Evolutionary conservation across 257 asterid species (phyloP).

Genomic region (Rehmannia glutinosa): DNA sequence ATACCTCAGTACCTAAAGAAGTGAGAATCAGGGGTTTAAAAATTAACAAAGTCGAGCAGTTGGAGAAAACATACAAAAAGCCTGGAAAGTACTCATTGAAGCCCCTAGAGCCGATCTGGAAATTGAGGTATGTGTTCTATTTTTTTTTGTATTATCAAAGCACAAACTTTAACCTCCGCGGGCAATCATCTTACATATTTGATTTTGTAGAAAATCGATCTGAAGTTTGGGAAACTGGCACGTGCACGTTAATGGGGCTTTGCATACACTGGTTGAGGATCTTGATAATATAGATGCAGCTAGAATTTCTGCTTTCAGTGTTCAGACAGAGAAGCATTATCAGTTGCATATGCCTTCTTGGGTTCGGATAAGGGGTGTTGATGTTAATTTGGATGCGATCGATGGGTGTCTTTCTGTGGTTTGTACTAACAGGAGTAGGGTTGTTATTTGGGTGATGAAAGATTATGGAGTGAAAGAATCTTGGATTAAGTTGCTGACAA

Average conservation of each 20-base stretch:
- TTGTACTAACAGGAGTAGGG: constrained; percentile 4
- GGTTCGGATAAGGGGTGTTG: neutral
- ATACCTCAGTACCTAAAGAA: no score
- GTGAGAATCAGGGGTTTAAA: no score
- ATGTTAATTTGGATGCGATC: constrained; percentile 31
- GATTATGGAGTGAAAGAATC: constrained; percentile 44
- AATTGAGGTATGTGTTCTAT: no score
- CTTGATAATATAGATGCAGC: neutral
- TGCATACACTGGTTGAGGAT: neutral
- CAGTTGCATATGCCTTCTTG: neutral
- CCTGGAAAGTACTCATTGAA: no score
- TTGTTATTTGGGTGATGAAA: constrained; percentile 55
- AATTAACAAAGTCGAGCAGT: no score
- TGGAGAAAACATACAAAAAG: no score
- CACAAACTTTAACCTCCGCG: no score
- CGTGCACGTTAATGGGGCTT: neutral
- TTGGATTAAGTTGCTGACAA: constrained; percentile 44
- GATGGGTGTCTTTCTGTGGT: constrained; percentile 37
- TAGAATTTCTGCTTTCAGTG: neutral
- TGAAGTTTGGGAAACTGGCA: no score
- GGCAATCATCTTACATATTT: no score
- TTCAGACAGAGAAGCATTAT: neutral
- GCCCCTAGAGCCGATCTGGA: no score
- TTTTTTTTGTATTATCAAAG: no score
- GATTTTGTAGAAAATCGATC: no score